A percentile compares a stretch with the other conserved stretches of the same genome.
phyloP scores from a whole-genome alignment of 2,329 filamentous ascomycete species.

The Epichloe brachyelytri region DNA sequence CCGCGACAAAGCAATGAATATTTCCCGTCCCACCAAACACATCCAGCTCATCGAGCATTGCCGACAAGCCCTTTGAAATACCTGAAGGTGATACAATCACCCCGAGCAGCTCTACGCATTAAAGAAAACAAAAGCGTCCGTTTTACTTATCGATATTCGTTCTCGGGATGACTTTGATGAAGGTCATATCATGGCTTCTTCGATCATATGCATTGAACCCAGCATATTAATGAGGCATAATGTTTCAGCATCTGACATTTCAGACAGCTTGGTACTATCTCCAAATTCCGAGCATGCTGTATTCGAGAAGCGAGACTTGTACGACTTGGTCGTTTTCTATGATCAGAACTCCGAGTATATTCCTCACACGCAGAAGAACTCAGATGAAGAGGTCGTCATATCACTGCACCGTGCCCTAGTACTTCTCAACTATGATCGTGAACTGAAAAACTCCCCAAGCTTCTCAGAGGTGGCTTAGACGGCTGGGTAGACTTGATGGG shows the following conservation, averaged over 20 bases:
- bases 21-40: slow-evolving; percentile 15
- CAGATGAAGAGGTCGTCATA: slow-evolving; percentile 44
- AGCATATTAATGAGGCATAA: slow-evolving; percentile 55
- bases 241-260: slow-evolving; percentile 47
- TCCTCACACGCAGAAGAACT: slow-evolving; percentile 17
- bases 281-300: slow-evolving; percentile 61
- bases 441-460: slow-evolving; percentile 60
- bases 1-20: slow-evolving; percentile 20
- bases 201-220: slow-evolving; percentile 83
- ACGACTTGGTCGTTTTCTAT: slow-evolving; percentile 83
- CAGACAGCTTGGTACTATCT: slow-evolving; percentile 56
- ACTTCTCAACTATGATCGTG: slow-evolving; percentile 71
- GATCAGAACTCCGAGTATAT: slow-evolving; percentile 55
- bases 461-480: slow-evolving; percentile 71
- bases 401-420: slow-evolving; percentile 68
- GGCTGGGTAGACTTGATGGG: slow-evolving; percentile 83
- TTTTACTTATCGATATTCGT: slow-evolving; percentile 80
- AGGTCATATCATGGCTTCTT: slow-evolving; percentile 76
- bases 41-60: slow-evolving; percentile 18
- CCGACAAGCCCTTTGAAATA: slow-evolving; percentile 31
- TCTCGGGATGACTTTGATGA: slow-evolving; percentile 68
- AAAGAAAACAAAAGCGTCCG: slow-evolving; percentile 43
- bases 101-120: slow-evolving; percentile 58
- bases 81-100: slow-evolving; percentile 47
- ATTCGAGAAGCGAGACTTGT: slow-evolving; percentile 61